Conservation (phyloP, 441 rosid genomes). For the Eutrema salsugineum region DNA sequence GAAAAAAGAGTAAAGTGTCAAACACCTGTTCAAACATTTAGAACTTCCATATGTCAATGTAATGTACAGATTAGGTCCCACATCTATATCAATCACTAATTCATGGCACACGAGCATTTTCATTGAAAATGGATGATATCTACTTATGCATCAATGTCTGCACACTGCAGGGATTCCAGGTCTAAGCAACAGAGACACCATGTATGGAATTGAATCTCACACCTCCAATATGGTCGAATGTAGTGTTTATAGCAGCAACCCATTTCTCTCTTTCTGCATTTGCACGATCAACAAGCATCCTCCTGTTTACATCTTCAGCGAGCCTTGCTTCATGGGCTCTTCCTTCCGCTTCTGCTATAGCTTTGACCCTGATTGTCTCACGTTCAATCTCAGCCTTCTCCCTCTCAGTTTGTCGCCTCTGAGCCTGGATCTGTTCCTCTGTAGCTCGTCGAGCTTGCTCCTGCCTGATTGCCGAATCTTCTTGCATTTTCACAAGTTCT, state of each 20-base stretch:
- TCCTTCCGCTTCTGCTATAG: slow-evolving; percentile 98
- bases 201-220: slow-evolving; percentile 10
- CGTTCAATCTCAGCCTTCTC: slow-evolving; percentile 98
- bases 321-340: slow-evolving; percentile 97
- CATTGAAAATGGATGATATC: not conserved
- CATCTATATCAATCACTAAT: not conserved
- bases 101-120: not conserved
- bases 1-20: slow-evolving; percentile 27
- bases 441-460: slow-evolving; percentile 95
- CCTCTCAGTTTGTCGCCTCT: slow-evolving; percentile 84
- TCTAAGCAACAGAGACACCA: not conserved
- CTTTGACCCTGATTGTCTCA: slow-evolving; percentile 87
- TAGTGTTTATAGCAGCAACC: slow-evolving; percentile 96
- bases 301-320: slow-evolving; percentile 91
- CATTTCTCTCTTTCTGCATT: slow-evolving; percentile 98
- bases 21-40: not conserved
- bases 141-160: slow-evolving; percentile 6
- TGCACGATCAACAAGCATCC: slow-evolving; percentile 89
- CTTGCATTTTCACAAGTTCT: slow-evolving; percentile 93
- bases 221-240: slow-evolving; percentile 98
- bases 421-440: slow-evolving; percentile 98
- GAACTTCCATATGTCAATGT: not conserved
- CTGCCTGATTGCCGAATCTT: slow-evolving; percentile 86
- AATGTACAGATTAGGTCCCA: not conserved
- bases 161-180: not conserved